These are phyloP conservation scores for Smittium culicis DNA, from an alignment of 371 early-diverging fungal genomes.

Conservation along the genomic window DNA sequence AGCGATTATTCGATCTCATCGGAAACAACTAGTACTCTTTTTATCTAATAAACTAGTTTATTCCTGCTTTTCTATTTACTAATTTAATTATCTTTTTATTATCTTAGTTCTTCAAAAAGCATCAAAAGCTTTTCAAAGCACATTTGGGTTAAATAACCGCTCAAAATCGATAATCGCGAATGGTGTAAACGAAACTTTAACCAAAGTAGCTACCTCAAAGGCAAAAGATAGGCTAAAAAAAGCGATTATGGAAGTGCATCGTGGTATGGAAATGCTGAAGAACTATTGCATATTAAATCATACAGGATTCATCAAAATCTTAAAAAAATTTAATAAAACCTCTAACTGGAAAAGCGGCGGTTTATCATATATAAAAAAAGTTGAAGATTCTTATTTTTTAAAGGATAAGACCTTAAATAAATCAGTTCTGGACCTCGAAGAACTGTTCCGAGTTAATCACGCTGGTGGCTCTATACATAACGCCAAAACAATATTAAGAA, in stretches of 20 bases:
- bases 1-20: too few species aligned
- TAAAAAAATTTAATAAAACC: conserved; percentile 64
- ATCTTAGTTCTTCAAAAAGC: neutral
- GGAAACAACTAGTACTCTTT: too few species aligned
- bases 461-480: conserved; percentile 45
- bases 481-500: conserved; percentile 40
- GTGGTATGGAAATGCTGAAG: conserved; percentile 51
- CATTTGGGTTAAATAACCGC: neutral
- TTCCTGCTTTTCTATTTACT: too few species aligned
- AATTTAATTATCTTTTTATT: too few species aligned
- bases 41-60: too few species aligned
- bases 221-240: conserved; percentile 49
- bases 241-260: conserved; percentile 59
- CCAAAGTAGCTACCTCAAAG: conserved; percentile 17
- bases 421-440: conserved; percentile 42
- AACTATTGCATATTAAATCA: conserved; percentile 57
- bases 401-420: conserved; percentile 37
- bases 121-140: neutral
- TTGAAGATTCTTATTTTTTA: conserved; percentile 44
- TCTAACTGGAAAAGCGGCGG: conserved; percentile 29
- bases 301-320: conserved; percentile 53
- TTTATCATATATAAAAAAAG: conserved; percentile 34
- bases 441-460: conserved; percentile 43
- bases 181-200: neutral
- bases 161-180: neutral